Conservation (phyloP, 225 moss, liverwort and hornwort genomes). For the Takakia lepidozioides region DNA sequence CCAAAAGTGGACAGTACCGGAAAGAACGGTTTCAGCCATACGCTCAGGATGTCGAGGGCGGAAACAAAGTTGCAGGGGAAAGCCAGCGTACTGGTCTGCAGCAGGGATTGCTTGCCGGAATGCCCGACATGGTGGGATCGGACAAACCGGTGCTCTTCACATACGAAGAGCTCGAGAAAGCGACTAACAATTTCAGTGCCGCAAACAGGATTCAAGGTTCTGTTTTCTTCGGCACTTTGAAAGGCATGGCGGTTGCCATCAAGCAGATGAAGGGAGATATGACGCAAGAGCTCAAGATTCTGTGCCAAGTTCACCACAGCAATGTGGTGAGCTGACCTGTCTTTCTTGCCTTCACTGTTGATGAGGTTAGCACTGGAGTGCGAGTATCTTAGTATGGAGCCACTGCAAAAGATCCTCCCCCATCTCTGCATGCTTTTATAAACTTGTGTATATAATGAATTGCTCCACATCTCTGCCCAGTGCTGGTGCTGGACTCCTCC, state of each 20-base stretch:
- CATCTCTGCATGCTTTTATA: too few relatives aligned
- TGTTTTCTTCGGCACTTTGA: conserved; percentile 58
- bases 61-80: conserved; percentile 1
- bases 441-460: too few relatives aligned
- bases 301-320: conserved; percentile 93
- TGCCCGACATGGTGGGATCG: conserved; percentile 70
- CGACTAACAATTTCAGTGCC: conserved; percentile 59
- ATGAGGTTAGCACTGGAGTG: too few relatives aligned
- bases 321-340: conserved; percentile 44
- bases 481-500: too few relatives aligned
- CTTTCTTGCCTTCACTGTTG: neutral
- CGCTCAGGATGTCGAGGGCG: conserved; percentile 8
- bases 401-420: too few relatives aligned
- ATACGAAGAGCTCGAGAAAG: conserved; percentile 60
- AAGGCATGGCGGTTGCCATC: conserved; percentile 62
- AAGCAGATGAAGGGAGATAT: conserved; percentile 94
- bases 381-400: too few relatives aligned
- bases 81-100: conserved; percentile 14
- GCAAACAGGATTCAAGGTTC: conserved; percentile 67
- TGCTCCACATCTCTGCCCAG: too few relatives aligned
- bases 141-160: conserved; percentile 65
- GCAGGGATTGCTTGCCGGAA: conserved; percentile 50
- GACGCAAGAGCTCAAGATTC: conserved; percentile 84
- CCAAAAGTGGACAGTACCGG: conserved; percentile 3
- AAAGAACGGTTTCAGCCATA: conserved; percentile 10